Percentiles rank a stretch among this genome's conserved stretches.
Conservation (phyloP, 2,329 filamentous ascomycete species). For the Paecilomyces dactylethromorphus region DNA sequence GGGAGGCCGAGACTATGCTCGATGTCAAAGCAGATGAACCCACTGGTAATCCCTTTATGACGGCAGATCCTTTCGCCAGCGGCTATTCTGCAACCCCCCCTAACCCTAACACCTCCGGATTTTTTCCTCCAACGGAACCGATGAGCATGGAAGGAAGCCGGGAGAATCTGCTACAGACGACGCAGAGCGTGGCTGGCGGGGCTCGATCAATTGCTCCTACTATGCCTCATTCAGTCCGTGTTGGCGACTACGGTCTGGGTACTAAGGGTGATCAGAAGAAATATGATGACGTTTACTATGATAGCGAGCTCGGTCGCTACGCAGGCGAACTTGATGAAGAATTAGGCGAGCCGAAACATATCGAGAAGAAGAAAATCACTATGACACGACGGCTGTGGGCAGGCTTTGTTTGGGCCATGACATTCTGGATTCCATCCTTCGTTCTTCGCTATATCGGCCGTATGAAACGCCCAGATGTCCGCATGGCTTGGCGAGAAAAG, state of each 20-base stretch:
- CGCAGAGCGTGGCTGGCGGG: conserved; percentile 44
- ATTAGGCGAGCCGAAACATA: conserved; percentile 66
- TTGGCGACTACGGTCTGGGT: conserved; percentile 84
- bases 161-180: conserved; percentile 60
- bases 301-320: conserved; percentile 58
- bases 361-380: conserved; percentile 63
- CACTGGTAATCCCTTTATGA: conserved; percentile 41
- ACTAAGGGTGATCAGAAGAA: conserved; percentile 73
- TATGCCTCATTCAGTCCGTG: conserved; percentile 46
- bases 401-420: conserved; percentile 72
- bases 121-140: conserved; percentile 61
- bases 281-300: conserved; percentile 65
- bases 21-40: conserved; percentile 68
- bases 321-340: conserved; percentile 68
- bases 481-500: conserved; percentile 97
- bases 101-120: conserved; percentile 54
- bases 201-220: conserved; percentile 48
- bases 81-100: conserved; percentile 60
- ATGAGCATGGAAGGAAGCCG: conserved; percentile 60
- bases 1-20: conserved; percentile 95
- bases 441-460: conserved; percentile 73
- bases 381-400: conserved; percentile 70
- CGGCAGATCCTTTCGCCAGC: conserved; percentile 59
- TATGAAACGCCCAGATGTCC: conserved; percentile 95
- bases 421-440: conserved; percentile 91